phyloP scores from a whole-genome alignment of 2,329 filamentous ascomycete genomes.

The Endocalyx cinctus region DNA sequence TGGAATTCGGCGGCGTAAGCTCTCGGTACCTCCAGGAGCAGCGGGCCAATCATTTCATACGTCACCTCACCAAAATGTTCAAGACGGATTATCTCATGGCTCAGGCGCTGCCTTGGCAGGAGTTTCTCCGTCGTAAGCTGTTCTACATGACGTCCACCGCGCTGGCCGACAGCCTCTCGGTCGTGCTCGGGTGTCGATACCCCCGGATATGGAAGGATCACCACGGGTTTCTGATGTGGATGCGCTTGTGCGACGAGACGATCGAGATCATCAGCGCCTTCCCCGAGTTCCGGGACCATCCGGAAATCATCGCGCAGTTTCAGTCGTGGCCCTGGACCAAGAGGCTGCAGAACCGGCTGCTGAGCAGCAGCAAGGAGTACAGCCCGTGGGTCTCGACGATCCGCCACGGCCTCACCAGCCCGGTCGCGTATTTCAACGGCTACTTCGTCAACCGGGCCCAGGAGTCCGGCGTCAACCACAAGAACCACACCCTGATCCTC shows the following conservation, averaged over 20 bases:
- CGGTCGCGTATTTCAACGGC: slow-evolving; percentile 82
- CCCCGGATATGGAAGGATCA: slow-evolving; percentile 65
- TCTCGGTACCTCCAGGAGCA: too few species aligned
- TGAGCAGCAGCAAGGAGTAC: slow-evolving; percentile 50
- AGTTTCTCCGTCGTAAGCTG: slow-evolving; percentile 69
- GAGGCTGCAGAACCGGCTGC: slow-evolving; percentile 50
- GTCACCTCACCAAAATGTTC: too few species aligned
- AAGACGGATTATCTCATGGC: too few species aligned
- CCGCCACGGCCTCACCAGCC: slow-evolving; percentile 57
- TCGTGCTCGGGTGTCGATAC: slow-evolving; percentile 72
- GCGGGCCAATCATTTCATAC: too few species aligned
- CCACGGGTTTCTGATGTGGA: slow-evolving; percentile 60
- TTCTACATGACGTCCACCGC: slow-evolving; percentile 72
- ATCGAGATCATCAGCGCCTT: slow-evolving; percentile 65
- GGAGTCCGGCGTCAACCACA: slow-evolving; percentile 66
- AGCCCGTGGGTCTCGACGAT: slow-evolving; percentile 68
- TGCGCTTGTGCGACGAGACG: slow-evolving; percentile 70
- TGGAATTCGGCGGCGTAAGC: too few species aligned
- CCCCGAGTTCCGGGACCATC: slow-evolving; percentile 65
- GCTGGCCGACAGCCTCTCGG: slow-evolving; percentile 76
- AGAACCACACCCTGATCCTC: slow-evolving; percentile 68
- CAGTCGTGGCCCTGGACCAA: slow-evolving; percentile 59
- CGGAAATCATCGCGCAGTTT: slow-evolving; percentile 51
- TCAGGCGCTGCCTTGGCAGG: slow-evolving; percentile 50
- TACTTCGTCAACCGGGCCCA: slow-evolving; percentile 74